These are phyloP conservation scores for Serendipita sp. DNA, from an alignment of 768 basidiomycete species.

Conservation along the genomic window DNA sequence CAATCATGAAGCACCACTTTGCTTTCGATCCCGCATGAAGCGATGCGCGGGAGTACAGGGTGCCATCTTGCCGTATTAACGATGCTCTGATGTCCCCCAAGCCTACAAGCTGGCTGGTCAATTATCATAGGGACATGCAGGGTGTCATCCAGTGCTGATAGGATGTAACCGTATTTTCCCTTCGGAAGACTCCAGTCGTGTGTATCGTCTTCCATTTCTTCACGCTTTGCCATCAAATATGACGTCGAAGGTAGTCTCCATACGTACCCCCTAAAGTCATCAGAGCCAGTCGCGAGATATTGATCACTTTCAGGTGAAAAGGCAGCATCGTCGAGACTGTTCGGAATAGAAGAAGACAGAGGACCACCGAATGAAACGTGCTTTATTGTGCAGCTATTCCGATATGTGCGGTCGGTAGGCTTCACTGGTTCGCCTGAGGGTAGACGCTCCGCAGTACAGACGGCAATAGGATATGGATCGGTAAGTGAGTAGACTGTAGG, in stretches of 20 bases:
- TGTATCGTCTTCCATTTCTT: slow-evolving; percentile 23
- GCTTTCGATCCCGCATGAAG: slow-evolving; percentile 61
- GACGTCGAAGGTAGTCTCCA: slow-evolving; percentile 52
- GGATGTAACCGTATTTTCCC: slow-evolving; percentile 11
- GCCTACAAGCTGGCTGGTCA: slow-evolving; percentile 41
- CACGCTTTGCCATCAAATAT: slow-evolving; percentile 30
- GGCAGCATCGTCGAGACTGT: neutral
- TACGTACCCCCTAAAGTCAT: slow-evolving; percentile 65
- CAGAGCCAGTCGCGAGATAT: slow-evolving; percentile 63
- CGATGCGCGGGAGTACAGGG: slow-evolving; percentile 47
- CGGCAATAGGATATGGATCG: slow-evolving; percentile 55
- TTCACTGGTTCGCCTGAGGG: slow-evolving; percentile 40
- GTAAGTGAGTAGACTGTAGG: slow-evolving; percentile 56
- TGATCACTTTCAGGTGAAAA: slow-evolving; percentile 26
- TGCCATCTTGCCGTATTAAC: slow-evolving; percentile 63
- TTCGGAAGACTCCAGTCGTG: slow-evolving; percentile 30
- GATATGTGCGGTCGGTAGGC: slow-evolving; percentile 37
- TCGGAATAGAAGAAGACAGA: slow-evolving; percentile 19
- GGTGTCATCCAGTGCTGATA: neutral
- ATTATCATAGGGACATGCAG: slow-evolving; percentile 42
- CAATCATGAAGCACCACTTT: slow-evolving; percentile 51
- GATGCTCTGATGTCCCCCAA: slow-evolving; percentile 60
- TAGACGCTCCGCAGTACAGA: slow-evolving; percentile 41
- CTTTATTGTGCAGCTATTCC: slow-evolving; percentile 70
- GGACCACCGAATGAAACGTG: slow-evolving; percentile 63